Percentiles rank a stretch among this genome's conserved stretches.
phyloP scores from a whole-genome alignment of 1,284 basidiomycete genomes.

The Stereum hirsutum region DNA sequence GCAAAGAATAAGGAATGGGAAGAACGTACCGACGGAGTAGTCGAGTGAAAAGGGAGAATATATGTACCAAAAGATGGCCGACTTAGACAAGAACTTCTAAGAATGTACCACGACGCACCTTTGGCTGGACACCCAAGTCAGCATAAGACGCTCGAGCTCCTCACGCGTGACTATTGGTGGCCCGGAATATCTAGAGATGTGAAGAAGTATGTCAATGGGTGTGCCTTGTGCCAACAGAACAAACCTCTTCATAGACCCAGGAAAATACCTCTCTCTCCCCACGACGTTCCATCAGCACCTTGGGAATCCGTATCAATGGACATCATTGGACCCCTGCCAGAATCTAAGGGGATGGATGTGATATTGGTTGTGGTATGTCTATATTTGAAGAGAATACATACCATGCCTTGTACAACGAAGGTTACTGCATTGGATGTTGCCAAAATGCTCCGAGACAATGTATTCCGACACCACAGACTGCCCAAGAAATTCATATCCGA shows the following conservation, averaged over 20 bases:
- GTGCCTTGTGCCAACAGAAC: neutral
- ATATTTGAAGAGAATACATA: neutral
- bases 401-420: neutral
- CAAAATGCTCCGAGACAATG: neutral
- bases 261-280: neutral
- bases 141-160: neutral
- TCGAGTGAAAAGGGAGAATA: conserved; percentile 6
- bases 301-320: neutral
- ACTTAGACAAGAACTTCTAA: neutral
- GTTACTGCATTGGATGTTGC: neutral
- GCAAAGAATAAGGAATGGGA: conserved; percentile 3
- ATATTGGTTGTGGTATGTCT: neutral
- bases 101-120: neutral
- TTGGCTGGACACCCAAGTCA: neutral
- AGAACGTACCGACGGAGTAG: conserved; percentile 17
- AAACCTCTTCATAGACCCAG: neutral
- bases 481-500: neutral
- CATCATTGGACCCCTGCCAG: neutral
- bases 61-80: neutral
- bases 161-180: neutral
- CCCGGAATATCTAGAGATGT: neutral
- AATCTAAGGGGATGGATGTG: neutral
- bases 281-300: neutral
- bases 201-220: neutral
- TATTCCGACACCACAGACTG: neutral